Conservation (phyloP, 345 rosid genomes). For the Aquilaria malaccensis region DNA sequence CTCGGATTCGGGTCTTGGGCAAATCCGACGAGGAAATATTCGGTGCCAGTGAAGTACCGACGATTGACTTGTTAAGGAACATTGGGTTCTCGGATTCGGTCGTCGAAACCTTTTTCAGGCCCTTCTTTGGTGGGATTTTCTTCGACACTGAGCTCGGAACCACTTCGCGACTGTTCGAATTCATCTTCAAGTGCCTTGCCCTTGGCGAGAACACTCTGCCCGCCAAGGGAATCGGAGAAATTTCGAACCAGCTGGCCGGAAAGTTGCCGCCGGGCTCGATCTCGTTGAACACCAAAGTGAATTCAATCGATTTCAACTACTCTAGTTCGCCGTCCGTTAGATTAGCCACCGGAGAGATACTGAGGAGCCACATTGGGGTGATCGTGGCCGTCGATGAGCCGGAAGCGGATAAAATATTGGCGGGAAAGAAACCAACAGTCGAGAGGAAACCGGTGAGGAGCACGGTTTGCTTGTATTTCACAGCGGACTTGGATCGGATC, state of each 20-base stretch:
- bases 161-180: slow-evolving; percentile 74
- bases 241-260: slow-evolving; percentile 53
- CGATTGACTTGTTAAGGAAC: slow-evolving; percentile 38
- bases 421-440: slow-evolving; percentile 30
- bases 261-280: slow-evolving; percentile 51
- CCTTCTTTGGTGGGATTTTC: slow-evolving; percentile 90
- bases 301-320: slow-evolving; percentile 37
- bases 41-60: slow-evolving; percentile 39
- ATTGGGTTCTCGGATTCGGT: slow-evolving; percentile 70
- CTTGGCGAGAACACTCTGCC: slow-evolving; percentile 90
- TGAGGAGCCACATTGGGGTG: slow-evolving; percentile 54
- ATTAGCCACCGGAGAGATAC: slow-evolving; percentile 43
- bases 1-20: slow-evolving; percentile 46
- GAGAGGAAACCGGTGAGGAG: slow-evolving; percentile 40
- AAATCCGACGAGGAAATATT: slow-evolving; percentile 54
- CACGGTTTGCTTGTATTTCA: slow-evolving; percentile 73
- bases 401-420: slow-evolving; percentile 46
- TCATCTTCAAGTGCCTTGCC: slow-evolving; percentile 82
- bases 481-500: slow-evolving; percentile 39
- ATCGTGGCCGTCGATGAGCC: slow-evolving; percentile 86
- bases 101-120: slow-evolving; percentile 55
- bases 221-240: slow-evolving; percentile 68
- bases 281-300: slow-evolving; percentile 44
- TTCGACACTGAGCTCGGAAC: slow-evolving; percentile 76
- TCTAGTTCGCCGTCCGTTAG: slow-evolving; percentile 31